Evolutionary conservation across 2,329 filamentous ascomycete species (phyloP).

Genomic region (Aspergillus quadricinctus): DNA sequence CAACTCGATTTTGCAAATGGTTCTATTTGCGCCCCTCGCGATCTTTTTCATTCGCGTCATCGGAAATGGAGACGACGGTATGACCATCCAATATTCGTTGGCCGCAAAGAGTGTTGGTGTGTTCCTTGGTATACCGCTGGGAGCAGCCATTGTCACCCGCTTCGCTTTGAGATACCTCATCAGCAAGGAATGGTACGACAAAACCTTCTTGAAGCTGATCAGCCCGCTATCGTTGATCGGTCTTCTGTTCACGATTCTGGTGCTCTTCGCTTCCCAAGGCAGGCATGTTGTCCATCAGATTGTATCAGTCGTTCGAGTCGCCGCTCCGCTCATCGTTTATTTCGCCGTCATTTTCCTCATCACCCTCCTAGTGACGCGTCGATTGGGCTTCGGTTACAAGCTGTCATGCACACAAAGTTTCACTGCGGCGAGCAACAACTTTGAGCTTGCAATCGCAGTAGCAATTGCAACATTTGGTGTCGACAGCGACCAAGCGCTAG

Average conservation of each 20-base stretch:
- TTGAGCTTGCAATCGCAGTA: slow-evolving; percentile 86
- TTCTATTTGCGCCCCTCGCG: slow-evolving; percentile 66
- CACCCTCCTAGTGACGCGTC: slow-evolving; percentile 59
- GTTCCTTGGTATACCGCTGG: slow-evolving; percentile 80
- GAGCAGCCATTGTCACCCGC: slow-evolving; percentile 71
- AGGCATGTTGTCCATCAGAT: slow-evolving; percentile 74
- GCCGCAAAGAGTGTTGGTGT: slow-evolving; percentile 78
- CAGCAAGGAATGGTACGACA: slow-evolving; percentile 60
- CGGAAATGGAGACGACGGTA: slow-evolving; percentile 44
- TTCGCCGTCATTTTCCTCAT: slow-evolving; percentile 70
- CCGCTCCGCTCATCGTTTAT: slow-evolving; percentile 76
- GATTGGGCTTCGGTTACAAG: slow-evolving; percentile 70
- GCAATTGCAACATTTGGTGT: slow-evolving; percentile 76
- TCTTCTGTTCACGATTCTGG: slow-evolving; percentile 78
- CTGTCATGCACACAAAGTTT: slow-evolving; percentile 75
- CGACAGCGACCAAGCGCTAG: slow-evolving; percentile 73
- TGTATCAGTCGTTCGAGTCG: slow-evolving; percentile 74
- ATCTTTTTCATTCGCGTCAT: slow-evolving; percentile 69
- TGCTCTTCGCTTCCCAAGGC: slow-evolving; percentile 81
- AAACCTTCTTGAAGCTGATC: slow-evolving; percentile 63
- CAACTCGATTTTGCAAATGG: slow-evolving; percentile 71
- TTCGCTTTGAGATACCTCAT: slow-evolving; percentile 54
- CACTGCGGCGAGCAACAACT: slow-evolving; percentile 88
- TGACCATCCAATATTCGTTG: slow-evolving; percentile 54
- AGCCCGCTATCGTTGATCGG: slow-evolving; percentile 76